phyloP scores from a whole-genome alignment of 2,329 filamentous ascomycete species.

The Venturia pyrina region DNA sequence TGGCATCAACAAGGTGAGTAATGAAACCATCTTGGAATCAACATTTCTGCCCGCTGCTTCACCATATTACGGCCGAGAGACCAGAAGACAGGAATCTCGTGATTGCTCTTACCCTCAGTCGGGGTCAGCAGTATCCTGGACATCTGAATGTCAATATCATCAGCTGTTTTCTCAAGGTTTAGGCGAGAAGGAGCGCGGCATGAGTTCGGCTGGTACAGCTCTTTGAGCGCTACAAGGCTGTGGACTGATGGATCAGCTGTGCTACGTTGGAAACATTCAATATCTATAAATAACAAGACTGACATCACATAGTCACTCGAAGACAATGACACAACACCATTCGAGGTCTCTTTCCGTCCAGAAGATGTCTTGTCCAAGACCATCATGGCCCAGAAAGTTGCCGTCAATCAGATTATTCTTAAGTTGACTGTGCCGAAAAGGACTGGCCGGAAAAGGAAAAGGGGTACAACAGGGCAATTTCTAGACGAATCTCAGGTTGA shows the following conservation, averaged over 20 bases:
- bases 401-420: conserved; percentile 74
- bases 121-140: too few relatives aligned
- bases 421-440: conserved; percentile 79
- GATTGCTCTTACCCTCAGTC: too few relatives aligned
- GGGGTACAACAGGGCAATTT: conserved; percentile 61
- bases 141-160: too few relatives aligned
- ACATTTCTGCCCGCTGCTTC: too few relatives aligned
- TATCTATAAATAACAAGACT: background rate
- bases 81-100: too few relatives aligned
- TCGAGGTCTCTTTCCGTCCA: conserved; percentile 67
- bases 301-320: conserved; percentile 32
- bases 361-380: conserved; percentile 71
- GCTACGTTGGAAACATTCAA: background rate
- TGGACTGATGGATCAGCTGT: too few relatives aligned
- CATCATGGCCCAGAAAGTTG: conserved; percentile 63
- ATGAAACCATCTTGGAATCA: background rate
- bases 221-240: too few relatives aligned
- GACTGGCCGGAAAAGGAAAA: conserved; percentile 77
- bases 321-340: conserved; percentile 34
- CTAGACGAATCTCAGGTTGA: conserved; percentile 10
- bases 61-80: background rate
- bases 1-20: conserved; percentile 42
- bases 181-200: too few relatives aligned
- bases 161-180: too few relatives aligned
- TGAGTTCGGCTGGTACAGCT: too few relatives aligned